A percentile compares a stretch with the other conserved stretches of the same genome.
These are phyloP conservation scores for Penicillium subrubescens DNA, from an alignment of 495 filamentous ascomycete genomes.

Conservation along the genomic window DNA sequence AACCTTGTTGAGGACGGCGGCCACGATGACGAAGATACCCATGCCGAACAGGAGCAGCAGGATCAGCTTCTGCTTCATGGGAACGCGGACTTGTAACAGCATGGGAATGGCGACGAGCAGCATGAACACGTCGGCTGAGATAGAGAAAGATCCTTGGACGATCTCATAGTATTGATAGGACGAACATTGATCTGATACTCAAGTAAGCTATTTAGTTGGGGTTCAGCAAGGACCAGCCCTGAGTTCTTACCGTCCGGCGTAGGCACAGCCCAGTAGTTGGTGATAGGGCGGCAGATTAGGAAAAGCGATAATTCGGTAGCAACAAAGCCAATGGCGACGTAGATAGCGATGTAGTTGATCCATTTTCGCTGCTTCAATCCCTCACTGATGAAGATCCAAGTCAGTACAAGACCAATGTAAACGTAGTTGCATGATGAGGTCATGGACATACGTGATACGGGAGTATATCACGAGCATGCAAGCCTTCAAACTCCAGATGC, in stretches of 20 bases:
- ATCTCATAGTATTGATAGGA: constrained; percentile 56
- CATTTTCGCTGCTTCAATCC: constrained; percentile 41
- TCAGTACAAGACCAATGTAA: constrained; percentile 4
- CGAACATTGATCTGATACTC: constrained; percentile 46
- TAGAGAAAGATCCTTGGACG: constrained; percentile 57
- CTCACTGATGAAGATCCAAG: constrained; percentile 27
- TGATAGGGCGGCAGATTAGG: constrained; percentile 62
- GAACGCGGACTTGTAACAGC: constrained; percentile 58
- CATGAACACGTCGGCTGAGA: constrained; percentile 67
- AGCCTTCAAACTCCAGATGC: constrained; percentile 52
- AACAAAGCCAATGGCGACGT: constrained; percentile 60
- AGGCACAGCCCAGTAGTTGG: constrained; percentile 62
- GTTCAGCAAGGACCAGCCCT: too few relatives aligned
- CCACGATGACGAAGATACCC: constrained; percentile 68
- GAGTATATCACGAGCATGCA: constrained; percentile 60
- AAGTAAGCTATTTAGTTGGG: neutral
- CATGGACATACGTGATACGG: constrained; percentile 51
- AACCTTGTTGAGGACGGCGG: constrained; percentile 65
- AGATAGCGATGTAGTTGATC: constrained; percentile 51
- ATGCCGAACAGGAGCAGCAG: constrained; percentile 55
- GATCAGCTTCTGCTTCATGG: constrained; percentile 58
- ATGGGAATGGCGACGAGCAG: constrained; percentile 64
- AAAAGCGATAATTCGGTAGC: constrained; percentile 65
- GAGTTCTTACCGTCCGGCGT: constrained; percentile 30
- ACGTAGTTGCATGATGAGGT: neutral